Base-by-base conservation (phyloP, 805 yeast species). In the Ogataea pilisensis region DNA sequence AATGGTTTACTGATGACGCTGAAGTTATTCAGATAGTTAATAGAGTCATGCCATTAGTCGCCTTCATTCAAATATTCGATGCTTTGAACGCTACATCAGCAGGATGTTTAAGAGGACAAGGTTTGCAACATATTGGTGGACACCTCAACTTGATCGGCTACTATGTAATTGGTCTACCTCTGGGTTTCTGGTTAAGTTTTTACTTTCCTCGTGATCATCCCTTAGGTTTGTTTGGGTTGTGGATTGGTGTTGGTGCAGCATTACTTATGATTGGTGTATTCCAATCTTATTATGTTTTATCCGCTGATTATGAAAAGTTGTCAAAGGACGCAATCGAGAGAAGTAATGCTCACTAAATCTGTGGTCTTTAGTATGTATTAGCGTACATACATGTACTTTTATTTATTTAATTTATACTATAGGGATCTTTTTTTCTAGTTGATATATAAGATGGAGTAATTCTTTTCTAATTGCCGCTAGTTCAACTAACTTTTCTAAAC, bases 131-230 rank as follows among this genome's bases (percentile, higher is more conserved):
- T 46, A 74, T 77, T 41, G 82, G 81, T 11, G 80, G 82, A 5
- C 61, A 65, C 41, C 60, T 74, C 38, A 76, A 74, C 53, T 51
- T 77, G 28, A 54, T 82, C 19, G 71, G 81, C 0, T 86, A 86
- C 60, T 86, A 86, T 58, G 68, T 75, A 2, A 59, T 83, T 46
- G 91, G 88, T 1, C 62, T 85, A 33, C 95, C 95, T 0, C 49
- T 80, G 18, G 83, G 86, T 0, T 65, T 76, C 22, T 51, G 70
- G 16, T 65, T 84, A n/a, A 80, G 86, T 21, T 77, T 76, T 54
- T 54, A 62, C n/a, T 65, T 64, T 19, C 71, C 73, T 17, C 22
- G 37, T 13, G 55, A 37, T 22, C 45, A 49, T 40, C 57, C 62
- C 3, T 55, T 73, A 45, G 75, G 76, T 11, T 42, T 63, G 14